phyloP scores from a whole-genome alignment of 2,329 filamentous ascomycete genomes.

The Microcyclospora pomicola region DNA sequence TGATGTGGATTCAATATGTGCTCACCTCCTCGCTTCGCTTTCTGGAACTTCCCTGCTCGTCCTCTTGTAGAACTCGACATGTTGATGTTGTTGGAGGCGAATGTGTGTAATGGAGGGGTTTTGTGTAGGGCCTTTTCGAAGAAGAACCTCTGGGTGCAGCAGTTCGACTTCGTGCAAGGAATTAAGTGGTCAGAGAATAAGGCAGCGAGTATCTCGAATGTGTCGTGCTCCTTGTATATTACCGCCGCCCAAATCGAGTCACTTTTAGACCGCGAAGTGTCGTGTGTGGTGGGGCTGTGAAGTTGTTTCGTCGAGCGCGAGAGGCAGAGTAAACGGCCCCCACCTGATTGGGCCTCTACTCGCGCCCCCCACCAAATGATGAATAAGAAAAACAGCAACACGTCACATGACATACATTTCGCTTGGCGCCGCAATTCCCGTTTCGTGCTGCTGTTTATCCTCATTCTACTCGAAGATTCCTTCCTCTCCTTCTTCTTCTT shows the following conservation, averaged over 20 bases:
- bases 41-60: slow-evolving; percentile 86
- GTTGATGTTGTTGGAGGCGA: slow-evolving; percentile 4
- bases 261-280: slow-evolving; percentile 2
- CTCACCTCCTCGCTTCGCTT: slow-evolving; percentile 80
- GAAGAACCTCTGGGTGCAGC: background rate
- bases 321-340: background rate
- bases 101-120: slow-evolving; percentile 19
- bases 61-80: slow-evolving; percentile 47
- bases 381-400: background rate
- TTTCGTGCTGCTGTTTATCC: background rate
- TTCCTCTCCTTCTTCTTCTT: slow-evolving; percentile 10
- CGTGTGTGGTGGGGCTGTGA: too few species aligned
- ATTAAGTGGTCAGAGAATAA: slow-evolving; percentile 2
- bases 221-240: background rate
- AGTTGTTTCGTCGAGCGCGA: too few species aligned
- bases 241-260: background rate
- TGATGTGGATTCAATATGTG: slow-evolving; percentile 12
- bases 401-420: background rate
- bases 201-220: background rate
- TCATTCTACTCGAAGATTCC: background rate
- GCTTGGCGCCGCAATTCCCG: background rate
- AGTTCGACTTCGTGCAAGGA: background rate
- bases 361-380: background rate
- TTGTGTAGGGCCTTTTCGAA: too few species aligned
- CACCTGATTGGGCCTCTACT: background rate